Evolutionary conservation across 176 grass and related monocot genomes (phyloP), one percentile per base, ranked within the genome.

Genomic region (Juncus effusus): DNA sequence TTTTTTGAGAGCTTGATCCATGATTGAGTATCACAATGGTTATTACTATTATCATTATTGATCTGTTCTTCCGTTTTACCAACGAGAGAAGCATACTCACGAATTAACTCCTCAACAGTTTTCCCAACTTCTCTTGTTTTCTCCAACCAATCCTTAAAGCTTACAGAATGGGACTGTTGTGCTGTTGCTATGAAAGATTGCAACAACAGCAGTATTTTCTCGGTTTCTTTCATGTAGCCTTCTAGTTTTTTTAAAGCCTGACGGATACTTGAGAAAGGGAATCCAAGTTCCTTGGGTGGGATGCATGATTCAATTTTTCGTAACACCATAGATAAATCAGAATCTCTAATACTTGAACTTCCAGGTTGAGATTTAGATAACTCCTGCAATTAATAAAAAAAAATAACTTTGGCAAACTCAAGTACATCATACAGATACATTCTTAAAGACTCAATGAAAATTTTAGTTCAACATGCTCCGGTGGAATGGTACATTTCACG

Each of bases 211-310:
- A 54, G 51, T 10, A 54, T 3, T 54, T 54, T 54, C 51, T 54
- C 51, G 3, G n/a, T 54, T 54, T 54, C 51, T 54, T 54, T 54
- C 51, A 54, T 54, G 51, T 54, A 54, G n/a, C 51, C 51, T 54
- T 54, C n/a, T 8, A 54, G 51, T 54, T 54, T 13, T 54, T 10
- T 54, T 10, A 54, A 54, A 54, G n/a, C 51, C n/a, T 8, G 51
- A 1, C 51, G 10, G 3, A 2, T 54, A 2, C n/a, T 54, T 54
- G 51, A 1, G n/a, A 54, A 3, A 8, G n/a, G 51, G 51, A 13
- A 54, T 54, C n/a, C 10, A 8, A 54, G 51, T 54, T 10, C 1
- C n/a, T 54, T 13, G 9, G 51, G 51, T 54, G n/a, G 2, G 10
- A 54, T 54, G 51, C 51, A 54, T 8, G 51, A 8, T 54, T 54